phyloP scores from a whole-genome alignment of 1,284 basidiomycete genomes.

The Cryptococcus amylolentus region DNA sequence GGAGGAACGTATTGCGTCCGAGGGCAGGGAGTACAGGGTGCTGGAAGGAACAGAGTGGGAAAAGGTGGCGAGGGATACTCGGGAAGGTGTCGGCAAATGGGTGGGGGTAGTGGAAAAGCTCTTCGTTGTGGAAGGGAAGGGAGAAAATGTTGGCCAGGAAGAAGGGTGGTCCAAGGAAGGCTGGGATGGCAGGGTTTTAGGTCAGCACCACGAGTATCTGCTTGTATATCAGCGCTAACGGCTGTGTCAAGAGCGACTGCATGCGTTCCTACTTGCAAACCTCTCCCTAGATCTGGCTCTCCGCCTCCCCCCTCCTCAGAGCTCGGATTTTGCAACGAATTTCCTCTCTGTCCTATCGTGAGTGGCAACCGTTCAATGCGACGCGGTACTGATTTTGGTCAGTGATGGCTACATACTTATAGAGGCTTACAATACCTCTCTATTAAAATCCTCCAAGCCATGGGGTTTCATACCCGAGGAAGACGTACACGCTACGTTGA shows the following conservation, averaged over 20 bases:
- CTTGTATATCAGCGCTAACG: not conserved
- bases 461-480: constrained; percentile 48
- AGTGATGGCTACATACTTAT: constrained; percentile 47
- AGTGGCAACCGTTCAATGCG: constrained; percentile 2
- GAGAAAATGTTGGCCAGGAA: constrained; percentile 12
- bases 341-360: constrained; percentile 27
- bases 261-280: constrained; percentile 36
- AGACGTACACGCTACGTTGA: constrained; percentile 45
- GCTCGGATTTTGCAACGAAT: constrained; percentile 3
- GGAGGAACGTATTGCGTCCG: constrained; percentile 44
- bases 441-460: constrained; percentile 30
- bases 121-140: constrained; percentile 20
- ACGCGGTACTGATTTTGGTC: not conserved
- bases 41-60: constrained; percentile 19
- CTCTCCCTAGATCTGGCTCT: constrained; percentile 28
- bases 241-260: constrained; percentile 27
- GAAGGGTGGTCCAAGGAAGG: constrained; percentile 44
- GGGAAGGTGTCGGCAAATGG: constrained; percentile 32
- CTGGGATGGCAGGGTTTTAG: constrained; percentile 70
- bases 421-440: constrained; percentile 39
- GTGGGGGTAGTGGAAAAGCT: constrained; percentile 35
- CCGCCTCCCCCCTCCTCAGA: constrained; percentile 19
- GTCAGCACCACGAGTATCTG: constrained; percentile 21
- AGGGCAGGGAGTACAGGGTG: constrained; percentile 29
- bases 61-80: constrained; percentile 14